These are phyloP conservation scores for Athelia sp. DNA, from an alignment of 1,284 basidiomycete genomes.

Conservation along the genomic window DNA sequence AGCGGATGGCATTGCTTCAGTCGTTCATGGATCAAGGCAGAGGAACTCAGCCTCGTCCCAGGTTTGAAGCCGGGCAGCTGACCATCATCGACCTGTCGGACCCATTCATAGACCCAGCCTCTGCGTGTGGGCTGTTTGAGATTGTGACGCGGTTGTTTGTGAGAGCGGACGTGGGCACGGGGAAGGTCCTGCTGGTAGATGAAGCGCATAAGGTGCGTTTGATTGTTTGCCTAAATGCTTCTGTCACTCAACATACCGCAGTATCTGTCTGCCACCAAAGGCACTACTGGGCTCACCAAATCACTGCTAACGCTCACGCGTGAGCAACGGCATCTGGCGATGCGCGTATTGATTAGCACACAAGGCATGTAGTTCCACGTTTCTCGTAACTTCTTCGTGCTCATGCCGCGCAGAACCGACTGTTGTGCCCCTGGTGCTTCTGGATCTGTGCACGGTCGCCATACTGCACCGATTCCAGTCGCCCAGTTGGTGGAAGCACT, in stretches of 20 bases:
- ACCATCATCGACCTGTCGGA: slow-evolving; percentile 55
- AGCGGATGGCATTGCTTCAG: slow-evolving; percentile 49
- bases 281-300: slow-evolving; percentile 49
- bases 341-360: slow-evolving; percentile 69
- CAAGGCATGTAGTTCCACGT: slow-evolving; percentile 59
- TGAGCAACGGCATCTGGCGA: slow-evolving; percentile 67
- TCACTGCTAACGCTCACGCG: slow-evolving; percentile 55
- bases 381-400: too few species aligned
- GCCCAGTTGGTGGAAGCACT: slow-evolving; percentile 67
- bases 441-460: slow-evolving; percentile 62
- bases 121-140: slow-evolving; percentile 68
- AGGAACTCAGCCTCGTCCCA: slow-evolving; percentile 4
- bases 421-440: slow-evolving; percentile 58
- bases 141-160: slow-evolving; percentile 63
- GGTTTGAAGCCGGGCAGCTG: slow-evolving; percentile 43
- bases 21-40: slow-evolving; percentile 40
- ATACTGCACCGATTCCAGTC: slow-evolving; percentile 72
- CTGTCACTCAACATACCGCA: slow-evolving; percentile 46
- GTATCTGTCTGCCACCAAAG: slow-evolving; percentile 52
- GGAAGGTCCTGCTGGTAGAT: slow-evolving; percentile 69
- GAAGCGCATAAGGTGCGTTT: slow-evolving; percentile 67
- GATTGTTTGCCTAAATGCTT: slow-evolving; percentile 37
- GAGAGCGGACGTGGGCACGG: slow-evolving; percentile 53
- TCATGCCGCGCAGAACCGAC: slow-evolving; percentile 51
- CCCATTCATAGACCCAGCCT: slow-evolving; percentile 62